phyloP scores from a whole-genome alignment of 345 rosid species.

The Hirschfeldia incana region DNA sequence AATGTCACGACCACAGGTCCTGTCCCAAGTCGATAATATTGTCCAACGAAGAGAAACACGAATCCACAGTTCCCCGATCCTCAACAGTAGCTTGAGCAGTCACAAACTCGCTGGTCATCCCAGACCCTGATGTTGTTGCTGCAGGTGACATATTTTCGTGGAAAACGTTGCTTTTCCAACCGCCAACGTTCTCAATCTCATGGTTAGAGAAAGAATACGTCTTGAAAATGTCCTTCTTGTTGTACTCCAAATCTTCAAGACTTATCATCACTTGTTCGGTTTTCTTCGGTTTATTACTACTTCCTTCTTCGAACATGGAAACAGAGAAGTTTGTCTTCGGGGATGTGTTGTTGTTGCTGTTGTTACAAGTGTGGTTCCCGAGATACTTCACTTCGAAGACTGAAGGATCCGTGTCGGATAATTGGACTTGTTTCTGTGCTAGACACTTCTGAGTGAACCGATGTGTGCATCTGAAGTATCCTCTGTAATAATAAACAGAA shows the following conservation, averaged over 20 bases:
- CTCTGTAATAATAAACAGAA: slow-evolving; percentile 47
- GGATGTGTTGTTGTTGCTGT: not conserved
- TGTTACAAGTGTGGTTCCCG: slow-evolving; percentile 63
- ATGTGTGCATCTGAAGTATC: slow-evolving; percentile 84
- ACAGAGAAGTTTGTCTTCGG: slow-evolving; percentile 26
- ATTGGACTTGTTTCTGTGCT: slow-evolving; percentile 86
- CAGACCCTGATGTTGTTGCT: slow-evolving; percentile 31
- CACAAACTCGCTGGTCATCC: slow-evolving; percentile 24
- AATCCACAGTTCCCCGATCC: slow-evolving; percentile 46
- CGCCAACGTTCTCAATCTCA: slow-evolving; percentile 7
- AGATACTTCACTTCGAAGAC: slow-evolving; percentile 63
- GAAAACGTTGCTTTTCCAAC: slow-evolving; percentile 28
- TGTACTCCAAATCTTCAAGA: slow-evolving; percentile 27
- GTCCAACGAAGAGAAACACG: slow-evolving; percentile 45
- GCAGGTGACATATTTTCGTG: slow-evolving; percentile 24
- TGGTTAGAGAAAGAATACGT: slow-evolving; percentile 30
- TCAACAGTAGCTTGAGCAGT: slow-evolving; percentile 35
- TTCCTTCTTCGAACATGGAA: slow-evolving; percentile 11
- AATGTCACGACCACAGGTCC: slow-evolving; percentile 37
- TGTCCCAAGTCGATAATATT: slow-evolving; percentile 45
- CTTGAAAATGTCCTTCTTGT: slow-evolving; percentile 30
- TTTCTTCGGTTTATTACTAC: slow-evolving; percentile 25
- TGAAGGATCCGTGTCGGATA: slow-evolving; percentile 69
- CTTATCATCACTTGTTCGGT: slow-evolving; percentile 32
- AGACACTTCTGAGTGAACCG: slow-evolving; percentile 60